These are phyloP conservation scores for Exophiala sideris DNA, from an alignment of 2,329 filamentous ascomycete genomes.

Conservation along the genomic window DNA sequence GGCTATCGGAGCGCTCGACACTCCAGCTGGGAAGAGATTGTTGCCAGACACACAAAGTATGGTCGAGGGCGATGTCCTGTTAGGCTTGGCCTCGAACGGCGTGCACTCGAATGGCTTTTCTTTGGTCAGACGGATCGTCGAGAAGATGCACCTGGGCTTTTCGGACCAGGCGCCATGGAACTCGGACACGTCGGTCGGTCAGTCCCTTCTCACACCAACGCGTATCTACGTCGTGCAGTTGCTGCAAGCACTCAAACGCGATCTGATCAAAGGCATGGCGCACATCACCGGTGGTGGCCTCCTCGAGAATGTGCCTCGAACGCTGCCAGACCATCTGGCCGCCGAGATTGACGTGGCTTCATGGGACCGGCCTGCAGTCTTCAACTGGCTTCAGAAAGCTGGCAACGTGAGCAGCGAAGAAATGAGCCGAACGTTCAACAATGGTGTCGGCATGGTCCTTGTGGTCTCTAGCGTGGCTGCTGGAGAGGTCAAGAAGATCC, in stretches of 20 bases:
- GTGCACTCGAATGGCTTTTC: slow-evolving; percentile 97
- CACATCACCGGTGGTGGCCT: slow-evolving; percentile 97
- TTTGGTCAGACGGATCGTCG: slow-evolving; percentile 85
- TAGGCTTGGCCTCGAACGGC: slow-evolving; percentile 81
- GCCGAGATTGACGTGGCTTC: slow-evolving; percentile 74
- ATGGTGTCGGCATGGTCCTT: slow-evolving; percentile 88
- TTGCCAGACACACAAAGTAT: slow-evolving; percentile 75
- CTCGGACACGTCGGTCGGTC: slow-evolving; percentile 55
- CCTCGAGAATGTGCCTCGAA: slow-evolving; percentile 88
- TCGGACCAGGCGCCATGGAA: slow-evolving; percentile 75
- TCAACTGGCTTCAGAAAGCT: slow-evolving; percentile 76
- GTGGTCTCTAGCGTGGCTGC: slow-evolving; percentile 68
- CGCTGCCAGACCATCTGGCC: slow-evolving; percentile 74
- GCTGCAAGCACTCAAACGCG: slow-evolving; percentile 60
- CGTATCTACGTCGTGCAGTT: slow-evolving; percentile 87
- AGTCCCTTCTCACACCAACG: slow-evolving; percentile 80
- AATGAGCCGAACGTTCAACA: slow-evolving; percentile 93
- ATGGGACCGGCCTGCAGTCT: slow-evolving; percentile 76
- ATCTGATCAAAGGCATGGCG: slow-evolving; percentile 82
- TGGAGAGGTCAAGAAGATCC: slow-evolving; percentile 55
- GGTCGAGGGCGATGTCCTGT: slow-evolving; percentile 75
- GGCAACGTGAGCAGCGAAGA: slow-evolving; percentile 65
- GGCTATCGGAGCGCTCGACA: slow-evolving; percentile 76
- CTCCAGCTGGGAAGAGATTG: slow-evolving; percentile 53
- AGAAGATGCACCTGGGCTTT: slow-evolving; percentile 68